These are phyloP conservation scores for Silene vulgaris DNA, from an alignment of 179 eudicot species.

Conservation along the genomic window DNA sequence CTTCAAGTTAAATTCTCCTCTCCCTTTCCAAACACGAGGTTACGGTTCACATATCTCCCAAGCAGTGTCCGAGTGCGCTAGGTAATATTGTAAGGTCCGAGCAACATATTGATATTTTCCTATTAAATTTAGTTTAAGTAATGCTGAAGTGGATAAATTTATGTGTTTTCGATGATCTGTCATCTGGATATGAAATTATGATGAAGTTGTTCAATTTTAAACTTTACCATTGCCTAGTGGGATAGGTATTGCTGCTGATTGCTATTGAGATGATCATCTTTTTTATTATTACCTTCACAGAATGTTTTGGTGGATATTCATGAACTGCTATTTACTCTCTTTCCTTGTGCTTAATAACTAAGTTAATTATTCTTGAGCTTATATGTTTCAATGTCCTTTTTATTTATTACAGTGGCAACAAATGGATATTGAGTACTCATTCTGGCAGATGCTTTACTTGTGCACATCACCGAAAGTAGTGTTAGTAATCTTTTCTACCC, in stretches of 20 bases:
- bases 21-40: too few relatives aligned
- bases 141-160: neutral
- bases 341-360: neutral
- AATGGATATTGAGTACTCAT: conserved; percentile 96
- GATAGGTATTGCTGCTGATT: neutral
- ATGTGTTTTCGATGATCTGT: neutral
- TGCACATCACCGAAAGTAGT: conserved; percentile 98
- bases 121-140: neutral
- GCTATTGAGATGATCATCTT: neutral
- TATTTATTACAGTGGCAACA: conserved; percentile 76
- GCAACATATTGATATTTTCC: neutral
- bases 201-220: neutral
- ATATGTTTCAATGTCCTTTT: neutral
- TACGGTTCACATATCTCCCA: too few relatives aligned
- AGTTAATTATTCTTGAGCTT: neutral
- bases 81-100: too few relatives aligned
- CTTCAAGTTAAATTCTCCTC: too few relatives aligned
- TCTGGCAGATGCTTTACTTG: conserved; percentile 98
- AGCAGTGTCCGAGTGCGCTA: too few relatives aligned
- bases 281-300: neutral
- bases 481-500: conserved; percentile 48
- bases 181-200: neutral
- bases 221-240: neutral
- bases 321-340: neutral
- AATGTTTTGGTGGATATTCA: neutral